Conservation (phyloP, 2,329 filamentous ascomycete species). For the Claviceps sp. region DNA sequence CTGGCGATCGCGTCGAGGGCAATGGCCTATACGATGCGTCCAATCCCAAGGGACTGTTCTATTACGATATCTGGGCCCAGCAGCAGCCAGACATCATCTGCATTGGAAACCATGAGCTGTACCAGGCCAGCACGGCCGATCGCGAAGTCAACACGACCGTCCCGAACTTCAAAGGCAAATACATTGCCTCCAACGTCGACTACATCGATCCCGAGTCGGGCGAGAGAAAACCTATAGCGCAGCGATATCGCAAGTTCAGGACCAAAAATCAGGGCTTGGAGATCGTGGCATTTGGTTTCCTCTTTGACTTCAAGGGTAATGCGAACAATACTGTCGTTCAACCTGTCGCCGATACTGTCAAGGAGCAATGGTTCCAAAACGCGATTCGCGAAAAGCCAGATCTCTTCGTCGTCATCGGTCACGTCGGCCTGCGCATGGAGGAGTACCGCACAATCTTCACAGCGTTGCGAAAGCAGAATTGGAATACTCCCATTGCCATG, state of each 20-base stretch:
- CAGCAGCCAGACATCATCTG: conserved; percentile 76
- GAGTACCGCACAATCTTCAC: conserved; percentile 70
- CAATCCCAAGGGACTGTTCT: conserved; percentile 73
- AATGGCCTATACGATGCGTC: conserved; percentile 92
- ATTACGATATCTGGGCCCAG: conserved; percentile 73
- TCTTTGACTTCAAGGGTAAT: conserved; percentile 87
- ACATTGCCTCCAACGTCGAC: conserved; percentile 86
- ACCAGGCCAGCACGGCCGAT: conserved; percentile 63
- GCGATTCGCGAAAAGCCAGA: conserved; percentile 77
- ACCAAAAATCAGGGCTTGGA: conserved; percentile 80
- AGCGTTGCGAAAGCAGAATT: conserved; percentile 62
- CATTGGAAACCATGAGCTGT: conserved; percentile 91
- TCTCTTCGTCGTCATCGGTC: conserved; percentile 74
- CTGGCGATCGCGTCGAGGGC: conserved; percentile 83
- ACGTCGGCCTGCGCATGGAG: conserved; percentile 67
- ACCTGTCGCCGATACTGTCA: conserved; percentile 64
- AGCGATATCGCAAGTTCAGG: conserved; percentile 75
- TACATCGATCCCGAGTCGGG: conserved; percentile 64
- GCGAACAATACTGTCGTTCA: conserved; percentile 82
- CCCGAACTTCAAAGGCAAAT: conserved; percentile 66
- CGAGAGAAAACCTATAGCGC: conserved; percentile 60
- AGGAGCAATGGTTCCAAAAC: conserved; percentile 78
- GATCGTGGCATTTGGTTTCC: conserved; percentile 80
- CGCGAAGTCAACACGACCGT: conserved; percentile 70
- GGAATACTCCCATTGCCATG: conserved; percentile 77